Conservation (phyloP, 371 early-diverging fungal species). For the Coemansia sp. region DNA sequence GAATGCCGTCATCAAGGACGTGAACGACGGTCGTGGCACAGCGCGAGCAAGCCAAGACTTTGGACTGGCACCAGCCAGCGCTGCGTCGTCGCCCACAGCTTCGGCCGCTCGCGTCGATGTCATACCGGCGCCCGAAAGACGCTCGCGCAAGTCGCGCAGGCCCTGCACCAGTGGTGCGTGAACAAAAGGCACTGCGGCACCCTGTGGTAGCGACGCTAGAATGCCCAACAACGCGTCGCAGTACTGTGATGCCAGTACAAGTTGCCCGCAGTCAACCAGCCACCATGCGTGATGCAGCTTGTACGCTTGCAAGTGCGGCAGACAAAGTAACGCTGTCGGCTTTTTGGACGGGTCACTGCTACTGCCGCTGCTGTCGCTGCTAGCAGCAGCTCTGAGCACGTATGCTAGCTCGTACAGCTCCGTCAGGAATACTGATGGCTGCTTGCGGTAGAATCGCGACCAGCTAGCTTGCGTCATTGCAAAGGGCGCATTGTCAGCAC, state of each 20-base stretch:
- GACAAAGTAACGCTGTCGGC: slow-evolving; percentile 31
- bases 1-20: slow-evolving; percentile 50
- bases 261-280: slow-evolving; percentile 76
- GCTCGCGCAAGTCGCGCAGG: slow-evolving; percentile 55
- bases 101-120: slow-evolving; percentile 34
- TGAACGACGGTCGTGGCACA: slow-evolving; percentile 51
- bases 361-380: slow-evolving; percentile 2
- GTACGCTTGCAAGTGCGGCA: slow-evolving; percentile 88
- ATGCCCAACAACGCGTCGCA: slow-evolving; percentile 73
- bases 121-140: slow-evolving; percentile 47
- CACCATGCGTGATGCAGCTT: slow-evolving; percentile 81
- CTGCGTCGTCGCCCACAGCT: slow-evolving; percentile 24
- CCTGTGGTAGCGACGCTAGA: slow-evolving; percentile 68
- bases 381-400: slow-evolving; percentile 52
- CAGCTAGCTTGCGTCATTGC: slow-evolving; percentile 10
- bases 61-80: slow-evolving; percentile 28
- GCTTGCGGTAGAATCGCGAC: slow-evolving; percentile 31
- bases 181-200: slow-evolving; percentile 67
- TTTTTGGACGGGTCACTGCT: slow-evolving; percentile 10
- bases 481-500: not conserved
- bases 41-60: slow-evolving; percentile 51
- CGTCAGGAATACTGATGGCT: slow-evolving; percentile 53
- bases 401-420: slow-evolving; percentile 82
- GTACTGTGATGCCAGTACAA: slow-evolving; percentile 67
- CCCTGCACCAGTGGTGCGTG: slow-evolving; percentile 65